A percentile compares a stretch with the other conserved stretches of the same genome.
phyloP scores from a whole-genome alignment of 495 filamentous ascomycete genomes.

The Chaetomidium leptoderma region DNA sequence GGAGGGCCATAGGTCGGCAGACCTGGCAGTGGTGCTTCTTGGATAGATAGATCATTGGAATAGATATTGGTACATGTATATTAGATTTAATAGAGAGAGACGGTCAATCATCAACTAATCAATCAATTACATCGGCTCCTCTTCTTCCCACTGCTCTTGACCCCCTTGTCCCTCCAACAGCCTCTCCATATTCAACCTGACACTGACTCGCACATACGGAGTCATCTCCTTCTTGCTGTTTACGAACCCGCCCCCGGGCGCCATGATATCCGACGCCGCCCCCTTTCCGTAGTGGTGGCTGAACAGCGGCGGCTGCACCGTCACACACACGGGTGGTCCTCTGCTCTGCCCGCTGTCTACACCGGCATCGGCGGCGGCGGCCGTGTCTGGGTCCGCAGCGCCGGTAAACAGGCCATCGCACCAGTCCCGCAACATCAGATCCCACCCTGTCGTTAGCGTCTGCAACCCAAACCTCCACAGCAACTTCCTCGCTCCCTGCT shows the following conservation, averaged over 20 bases:
- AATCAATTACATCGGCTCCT: background rate
- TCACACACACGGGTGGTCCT: constrained; percentile 37
- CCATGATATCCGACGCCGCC: constrained; percentile 41
- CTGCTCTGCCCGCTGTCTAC: background rate
- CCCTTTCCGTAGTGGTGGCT: constrained; percentile 41
- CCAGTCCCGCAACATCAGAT: constrained; percentile 45
- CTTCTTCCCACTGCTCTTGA: constrained; percentile 41
- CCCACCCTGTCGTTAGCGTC: constrained; percentile 40
- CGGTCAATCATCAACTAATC: too few species aligned
- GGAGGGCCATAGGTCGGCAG: too few species aligned
- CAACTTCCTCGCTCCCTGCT: constrained; percentile 42
- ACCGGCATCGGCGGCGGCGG: background rate
- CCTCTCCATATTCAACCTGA: constrained; percentile 40
- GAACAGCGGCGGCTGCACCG: constrained; percentile 46
- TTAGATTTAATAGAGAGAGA: too few species aligned
- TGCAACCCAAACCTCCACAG: constrained; percentile 38
- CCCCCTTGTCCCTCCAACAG: constrained; percentile 32
- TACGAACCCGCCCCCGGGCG: constrained; percentile 43
- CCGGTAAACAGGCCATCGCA: constrained; percentile 34
- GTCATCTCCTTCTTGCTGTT: constrained; percentile 39
- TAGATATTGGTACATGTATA: too few species aligned
- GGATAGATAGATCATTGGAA: background rate
- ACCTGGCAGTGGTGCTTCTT: too few species aligned
- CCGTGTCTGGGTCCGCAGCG: background rate
- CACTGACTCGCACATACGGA: constrained; percentile 44